Base-by-base conservation (phyloP, 2,329 filamentous ascomycete genomes). In the Bipolaris gigantea region DNA sequence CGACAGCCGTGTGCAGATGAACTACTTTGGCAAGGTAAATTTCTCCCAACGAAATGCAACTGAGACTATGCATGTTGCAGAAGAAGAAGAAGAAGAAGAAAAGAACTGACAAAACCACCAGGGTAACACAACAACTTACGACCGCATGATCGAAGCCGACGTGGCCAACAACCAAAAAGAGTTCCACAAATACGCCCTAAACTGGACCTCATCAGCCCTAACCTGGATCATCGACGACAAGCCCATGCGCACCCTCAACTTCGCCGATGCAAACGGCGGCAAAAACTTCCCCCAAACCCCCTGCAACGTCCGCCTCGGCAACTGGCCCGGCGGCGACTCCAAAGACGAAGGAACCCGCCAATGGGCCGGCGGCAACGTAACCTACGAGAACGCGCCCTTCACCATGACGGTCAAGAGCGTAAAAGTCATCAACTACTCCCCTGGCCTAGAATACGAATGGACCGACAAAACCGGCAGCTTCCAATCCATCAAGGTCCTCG, bases 271-370 rank as follows among this genome's bases (percentile, higher is more conserved):
- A 52, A 76, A 81, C 42, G 81, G 81, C 61, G 85, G 85, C 11
- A 71, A 81, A 45, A 82, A 83, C 69, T 92, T 84, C 71, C 89
- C 89, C 0, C 89, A 93, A 70, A 92, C 89, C 0, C 89, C 89
- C 1, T 88, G 89, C 85, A 83, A 84, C 38, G 65, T 75, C 21
- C 70, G 68, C 56, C 67, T 80, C 19, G 77, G 77, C 43, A 77
- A 75, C 69, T 80, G 78, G 78, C 75, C 76, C 32, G 79, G 77
- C 48, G 82, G 81, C 61, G 75, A 77, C 48, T 72, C 75, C 4
- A 72, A 75, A 51, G 71, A 78, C 34, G 72, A 79, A n/a, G 86
- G 87, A 43, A 88, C 85, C 21, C 80, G 87, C 53, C 70, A 83
- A 50, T 90, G 87, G 88, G 86, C 87, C 41, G 86, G 87, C 43